Conservation (phyloP, 2,329 filamentous ascomycete species). For the Aspergillus melleus region DNA sequence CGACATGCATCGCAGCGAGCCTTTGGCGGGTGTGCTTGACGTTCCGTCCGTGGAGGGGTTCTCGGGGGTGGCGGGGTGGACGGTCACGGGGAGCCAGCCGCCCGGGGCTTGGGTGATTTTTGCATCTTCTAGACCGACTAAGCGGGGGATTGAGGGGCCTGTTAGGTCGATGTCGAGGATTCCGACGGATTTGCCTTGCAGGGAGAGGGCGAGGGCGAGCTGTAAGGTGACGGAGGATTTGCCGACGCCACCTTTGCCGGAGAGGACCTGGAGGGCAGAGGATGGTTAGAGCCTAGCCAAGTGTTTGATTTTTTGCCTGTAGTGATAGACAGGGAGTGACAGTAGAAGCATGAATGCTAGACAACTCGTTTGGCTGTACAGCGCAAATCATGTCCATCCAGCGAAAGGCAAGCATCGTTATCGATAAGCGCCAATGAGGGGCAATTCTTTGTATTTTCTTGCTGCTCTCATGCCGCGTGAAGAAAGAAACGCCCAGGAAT, state of each 20-base stretch:
- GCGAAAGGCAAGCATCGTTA: conserved; percentile 28
- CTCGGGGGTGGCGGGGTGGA: conserved; percentile 58
- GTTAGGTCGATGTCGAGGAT: conserved; percentile 96
- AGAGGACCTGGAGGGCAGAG: conserved; percentile 61
- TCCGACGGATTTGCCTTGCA: conserved; percentile 84
- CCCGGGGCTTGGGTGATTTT: conserved; percentile 90
- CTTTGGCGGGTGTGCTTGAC: conserved; percentile 26
- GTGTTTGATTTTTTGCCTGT: not conserved
- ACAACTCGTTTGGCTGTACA: not conserved
- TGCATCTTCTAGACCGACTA: conserved; percentile 83
- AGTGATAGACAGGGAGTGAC: not conserved
- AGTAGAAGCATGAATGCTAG: not conserved
- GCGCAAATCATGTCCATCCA: not conserved
- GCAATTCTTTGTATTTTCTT: conserved; percentile 9
- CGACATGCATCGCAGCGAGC: conserved; percentile 71
- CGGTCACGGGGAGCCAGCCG: conserved; percentile 86
- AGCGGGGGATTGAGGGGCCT: conserved; percentile 91
- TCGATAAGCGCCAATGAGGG: conserved; percentile 38
- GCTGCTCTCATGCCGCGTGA: not conserved
- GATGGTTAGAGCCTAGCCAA: conserved; percentile 11
- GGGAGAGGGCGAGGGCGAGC: conserved; percentile 82
- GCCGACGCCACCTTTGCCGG: conserved; percentile 95
- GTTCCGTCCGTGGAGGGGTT: conserved; percentile 7
- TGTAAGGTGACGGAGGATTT: conserved; percentile 98
- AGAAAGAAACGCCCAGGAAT: not conserved